Evolutionary conservation across 2,329 filamentous ascomycete genomes (phyloP).

Genomic region (Claviceps sp.): DNA sequence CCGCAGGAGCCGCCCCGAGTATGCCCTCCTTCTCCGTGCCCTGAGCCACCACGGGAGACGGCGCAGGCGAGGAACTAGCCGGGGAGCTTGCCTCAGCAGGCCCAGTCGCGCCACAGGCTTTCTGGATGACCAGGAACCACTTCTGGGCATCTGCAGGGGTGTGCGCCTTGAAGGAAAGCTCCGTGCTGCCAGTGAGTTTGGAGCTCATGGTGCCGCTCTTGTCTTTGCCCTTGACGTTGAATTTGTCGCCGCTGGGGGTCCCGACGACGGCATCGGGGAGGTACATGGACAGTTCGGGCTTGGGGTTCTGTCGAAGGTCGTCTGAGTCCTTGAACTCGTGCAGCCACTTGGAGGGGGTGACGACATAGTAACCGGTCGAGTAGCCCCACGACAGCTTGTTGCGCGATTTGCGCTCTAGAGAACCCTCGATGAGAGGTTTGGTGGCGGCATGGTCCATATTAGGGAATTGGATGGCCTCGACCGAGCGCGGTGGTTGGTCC

Average conservation of each 20-base stretch:
- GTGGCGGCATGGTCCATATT: slow-evolving; percentile 78
- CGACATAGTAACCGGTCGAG: slow-evolving; percentile 73
- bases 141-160: slow-evolving; percentile 66
- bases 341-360: slow-evolving; percentile 76
- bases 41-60: neutral
- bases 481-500: slow-evolving; percentile 55
- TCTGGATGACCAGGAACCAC: slow-evolving; percentile 66
- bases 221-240: slow-evolving; percentile 93
- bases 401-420: slow-evolving; percentile 79
- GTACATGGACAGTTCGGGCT: slow-evolving; percentile 79
- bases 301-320: slow-evolving; percentile 53
- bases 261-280: slow-evolving; percentile 81
- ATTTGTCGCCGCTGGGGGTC: slow-evolving; percentile 60
- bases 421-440: slow-evolving; percentile 73
- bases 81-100: slow-evolving; percentile 20
- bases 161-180: slow-evolving; percentile 80
- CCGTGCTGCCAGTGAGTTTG: slow-evolving; percentile 67
- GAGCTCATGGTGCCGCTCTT: slow-evolving; percentile 65
- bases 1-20: slow-evolving; percentile 5
- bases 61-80: slow-evolving; percentile 3
- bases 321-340: slow-evolving; percentile 97
- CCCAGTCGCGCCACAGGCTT: slow-evolving; percentile 40
- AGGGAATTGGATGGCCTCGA: slow-evolving; percentile 67
- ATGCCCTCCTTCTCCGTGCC: slow-evolving; percentile 6
- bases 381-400: slow-evolving; percentile 70